These are phyloP conservation scores for Prunus salicina DNA, from an alignment of 306 rosid genomes.

Conservation along the genomic window DNA sequence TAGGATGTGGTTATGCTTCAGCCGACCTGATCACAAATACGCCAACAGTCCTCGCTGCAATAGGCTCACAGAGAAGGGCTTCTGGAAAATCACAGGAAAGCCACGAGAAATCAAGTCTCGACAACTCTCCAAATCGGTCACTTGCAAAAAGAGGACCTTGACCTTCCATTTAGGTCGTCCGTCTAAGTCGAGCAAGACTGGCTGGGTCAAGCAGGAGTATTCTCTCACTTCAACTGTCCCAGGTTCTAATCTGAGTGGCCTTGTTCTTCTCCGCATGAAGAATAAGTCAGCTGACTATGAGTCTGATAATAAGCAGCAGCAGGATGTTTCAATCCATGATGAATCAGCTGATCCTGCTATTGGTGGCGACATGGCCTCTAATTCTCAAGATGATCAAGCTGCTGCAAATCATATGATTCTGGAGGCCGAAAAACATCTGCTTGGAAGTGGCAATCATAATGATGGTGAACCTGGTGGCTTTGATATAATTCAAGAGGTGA, in stretches of 20 bases:
- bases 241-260: conserved; percentile 20
- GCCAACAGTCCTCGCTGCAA: conserved; percentile 23
- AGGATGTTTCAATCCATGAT: neutral
- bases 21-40: conserved; percentile 32
- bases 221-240: neutral
- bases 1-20: conserved; percentile 49
- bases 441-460: neutral
- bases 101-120: conserved; percentile 26
- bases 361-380: neutral
- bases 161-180: conserved; percentile 41
- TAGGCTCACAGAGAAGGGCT: conserved; percentile 45
- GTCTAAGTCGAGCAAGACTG: conserved; percentile 16
- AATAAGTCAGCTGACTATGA: conserved; percentile 8
- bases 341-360: conserved; percentile 27
- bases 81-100: conserved; percentile 55
- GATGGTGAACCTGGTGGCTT: neutral
- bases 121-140: conserved; percentile 16
- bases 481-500: too few species aligned
- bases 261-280: conserved; percentile 49
- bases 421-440: neutral
- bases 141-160: conserved; percentile 54
- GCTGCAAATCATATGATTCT: neutral
- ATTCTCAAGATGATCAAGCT: neutral
- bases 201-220: conserved; percentile 64
- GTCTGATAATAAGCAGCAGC: neutral